Base-by-base conservation (phyloP, 1,284 basidiomycete genomes). In the Pascua sp. region DNA sequence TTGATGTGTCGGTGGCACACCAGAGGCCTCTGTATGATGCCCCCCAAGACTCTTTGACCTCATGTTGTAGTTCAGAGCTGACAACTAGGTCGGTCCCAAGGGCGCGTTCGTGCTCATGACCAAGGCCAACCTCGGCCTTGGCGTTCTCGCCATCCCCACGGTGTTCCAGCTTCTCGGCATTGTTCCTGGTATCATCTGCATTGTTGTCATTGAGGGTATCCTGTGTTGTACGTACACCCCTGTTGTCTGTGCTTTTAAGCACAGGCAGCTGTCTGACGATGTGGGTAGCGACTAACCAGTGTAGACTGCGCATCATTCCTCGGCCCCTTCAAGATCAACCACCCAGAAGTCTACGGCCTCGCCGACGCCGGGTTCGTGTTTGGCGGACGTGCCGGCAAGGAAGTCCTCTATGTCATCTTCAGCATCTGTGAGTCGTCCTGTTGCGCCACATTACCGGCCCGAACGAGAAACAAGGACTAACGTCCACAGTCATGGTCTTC, bases 81-180 rank as follows among this genome's bases (percentile, higher is more conserved):
- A 32, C 24, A 7, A 32, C 12, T 63, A 63, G 45, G 66, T 69
- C 12, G 52, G 59, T 16, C 42, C 49, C 5, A 39, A 38, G 4
- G 51, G 53, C 42, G 47, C 59, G 2, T 61, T 61, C 36, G 64
- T 65, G 11, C 61, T 71, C 40, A 61, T 61, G 56, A 61, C 68
- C 40, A 60, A 67, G 57, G 62, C 65, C 15, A 68, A 70, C 58
- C 66, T 74, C 42, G 71, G 67, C 17, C 58, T 72, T 16, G 70
- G 69, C 47, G 68, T 72, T 0, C 56, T 71, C 15, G 62, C 65
- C 4, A 68, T 72, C 47, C 71, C 71, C 5, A 46, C 63, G 8
- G 67, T 72, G 3, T 63, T 73, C 16, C 40, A 63, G 41, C 61
- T 64, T 0, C 58, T 69, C 32, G 69, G 71, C 7, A 60, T 66